These are phyloP conservation scores for Mycothermus thermophilus DNA, from an alignment of 495 filamentous ascomycete species.

Conservation along the genomic window DNA sequence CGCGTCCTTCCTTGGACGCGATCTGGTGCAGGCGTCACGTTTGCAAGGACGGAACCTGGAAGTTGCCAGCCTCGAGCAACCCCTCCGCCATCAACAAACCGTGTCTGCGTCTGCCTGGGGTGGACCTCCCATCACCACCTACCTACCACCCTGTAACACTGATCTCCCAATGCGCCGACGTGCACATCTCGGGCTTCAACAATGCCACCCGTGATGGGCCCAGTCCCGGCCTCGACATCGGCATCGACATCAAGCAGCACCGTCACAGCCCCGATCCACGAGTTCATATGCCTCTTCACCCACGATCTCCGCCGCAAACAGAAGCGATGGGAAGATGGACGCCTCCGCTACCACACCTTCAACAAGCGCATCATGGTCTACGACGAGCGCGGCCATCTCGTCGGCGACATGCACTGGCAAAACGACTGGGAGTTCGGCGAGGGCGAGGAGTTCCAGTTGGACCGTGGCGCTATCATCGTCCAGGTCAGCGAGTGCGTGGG, in stretches of 20 bases:
- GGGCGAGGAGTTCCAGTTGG: slow-evolving; percentile 71
- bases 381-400: slow-evolving; percentile 61
- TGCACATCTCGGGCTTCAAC: slow-evolving; percentile 1
- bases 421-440: slow-evolving; percentile 48
- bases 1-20: no score
- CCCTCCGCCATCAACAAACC: no score
- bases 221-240: slow-evolving; percentile 2
- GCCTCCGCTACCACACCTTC: slow-evolving; percentile 75
- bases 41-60: no score
- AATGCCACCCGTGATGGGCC: slow-evolving; percentile 13
- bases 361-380: slow-evolving; percentile 89
- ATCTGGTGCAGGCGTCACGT: no score
- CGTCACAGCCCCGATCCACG: slow-evolving; percentile 49
- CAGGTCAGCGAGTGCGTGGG: slow-evolving; percentile 64
- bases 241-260: neutral
- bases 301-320: slow-evolving; percentile 71
- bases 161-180: no score
- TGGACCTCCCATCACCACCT: no score
- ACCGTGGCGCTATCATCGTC: slow-evolving; percentile 58
- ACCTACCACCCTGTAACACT: no score
- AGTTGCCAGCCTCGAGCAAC: no score
- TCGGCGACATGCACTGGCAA: slow-evolving; percentile 77
- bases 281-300: slow-evolving; percentile 75
- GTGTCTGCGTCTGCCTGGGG: no score
- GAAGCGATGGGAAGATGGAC: slow-evolving; percentile 89